These are phyloP conservation scores for Mucor circinelloides DNA, from an alignment of 371 early-diverging fungal species.

Conservation along the genomic window DNA sequence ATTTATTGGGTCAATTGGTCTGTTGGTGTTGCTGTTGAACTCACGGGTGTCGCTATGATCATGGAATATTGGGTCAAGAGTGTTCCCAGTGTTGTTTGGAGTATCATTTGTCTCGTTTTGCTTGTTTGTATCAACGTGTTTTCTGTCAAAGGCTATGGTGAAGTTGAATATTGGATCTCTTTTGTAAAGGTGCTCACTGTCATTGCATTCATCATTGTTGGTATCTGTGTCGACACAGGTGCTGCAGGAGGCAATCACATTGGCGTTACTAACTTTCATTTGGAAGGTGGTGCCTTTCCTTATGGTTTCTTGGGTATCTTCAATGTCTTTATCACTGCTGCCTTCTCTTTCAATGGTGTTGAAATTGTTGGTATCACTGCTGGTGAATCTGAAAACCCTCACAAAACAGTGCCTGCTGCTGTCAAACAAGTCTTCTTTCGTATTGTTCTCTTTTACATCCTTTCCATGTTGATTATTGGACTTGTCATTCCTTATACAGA, in stretches of 20 bases:
- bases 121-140: constrained; percentile 62
- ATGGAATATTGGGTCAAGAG: constrained; percentile 75
- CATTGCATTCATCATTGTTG: constrained; percentile 71
- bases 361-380: constrained; percentile 75
- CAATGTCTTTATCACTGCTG: constrained; percentile 72
- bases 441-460: constrained; percentile 73
- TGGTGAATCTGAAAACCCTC: constrained; percentile 69
- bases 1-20: constrained; percentile 83
- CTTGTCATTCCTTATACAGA: constrained; percentile 66
- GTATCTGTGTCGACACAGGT: constrained; percentile 65
- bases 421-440: constrained; percentile 74
- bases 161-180: constrained; percentile 55
- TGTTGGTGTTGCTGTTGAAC: constrained; percentile 74
- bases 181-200: constrained; percentile 58
- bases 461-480: constrained; percentile 71
- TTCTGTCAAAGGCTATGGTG: constrained; percentile 67
- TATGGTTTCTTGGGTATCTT: constrained; percentile 69
- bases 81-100: constrained; percentile 59
- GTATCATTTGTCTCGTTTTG: constrained; percentile 50
- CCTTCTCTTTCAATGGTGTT: constrained; percentile 82
- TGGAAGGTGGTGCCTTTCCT: constrained; percentile 71
- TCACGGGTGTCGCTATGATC: constrained; percentile 76
- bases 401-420: constrained; percentile 68
- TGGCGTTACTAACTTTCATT: constrained; percentile 62
- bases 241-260: constrained; percentile 31